Base-by-base conservation (phyloP, 768 basidiomycete genomes). In the Russula vinacea region DNA sequence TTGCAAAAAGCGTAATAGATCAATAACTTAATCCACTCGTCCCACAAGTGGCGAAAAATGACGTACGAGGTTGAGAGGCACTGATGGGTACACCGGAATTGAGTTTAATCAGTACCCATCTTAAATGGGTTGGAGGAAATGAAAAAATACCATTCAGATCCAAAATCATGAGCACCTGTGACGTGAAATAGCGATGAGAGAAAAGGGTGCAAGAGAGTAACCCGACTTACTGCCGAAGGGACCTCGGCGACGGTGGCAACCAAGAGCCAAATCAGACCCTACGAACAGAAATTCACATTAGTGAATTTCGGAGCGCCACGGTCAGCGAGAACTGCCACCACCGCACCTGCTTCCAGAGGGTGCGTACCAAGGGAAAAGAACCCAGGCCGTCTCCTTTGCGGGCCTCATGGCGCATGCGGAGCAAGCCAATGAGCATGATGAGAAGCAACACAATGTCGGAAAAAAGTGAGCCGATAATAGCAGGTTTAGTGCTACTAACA, bases 221-320 rank as follows among this genome's bases (percentile, higher is more conserved):
- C 13, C 13, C 19, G 14, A 33, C 54, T 3, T 47, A 65, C 59
- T 1, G 35, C 9, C 10, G 49, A 53, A 2, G 47, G 51, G 26
- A 61, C 14, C 14, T 42, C 47, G 2, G 29, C 49, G 19, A 51
- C 26, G 19, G 54, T 62, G 8, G 55, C 47, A 49, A 54, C 0
- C 1, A 61, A 24, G 19, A 56, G 22, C 58, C 60, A 61, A 26
- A 65, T 44, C 26, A 65, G 47, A 39, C 58, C 51, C 51, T n/a
- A 16, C 13, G 19, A 39, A 52, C 11, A 24, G 14, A 33, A n/a
- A 14, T 10, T 37, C 1, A 51, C 19, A 37, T 37, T 19, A 19
- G 14, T 13, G 13, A 53, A 44, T 29, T 24, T 14, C 8, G 29
- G 17, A 1, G 2, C 8, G 44, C 11, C 39, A 44, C n/a, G 22